Evolutionary conservation across 106 monocot genomes (phyloP).

Genomic region (Posidonia australis): DNA sequence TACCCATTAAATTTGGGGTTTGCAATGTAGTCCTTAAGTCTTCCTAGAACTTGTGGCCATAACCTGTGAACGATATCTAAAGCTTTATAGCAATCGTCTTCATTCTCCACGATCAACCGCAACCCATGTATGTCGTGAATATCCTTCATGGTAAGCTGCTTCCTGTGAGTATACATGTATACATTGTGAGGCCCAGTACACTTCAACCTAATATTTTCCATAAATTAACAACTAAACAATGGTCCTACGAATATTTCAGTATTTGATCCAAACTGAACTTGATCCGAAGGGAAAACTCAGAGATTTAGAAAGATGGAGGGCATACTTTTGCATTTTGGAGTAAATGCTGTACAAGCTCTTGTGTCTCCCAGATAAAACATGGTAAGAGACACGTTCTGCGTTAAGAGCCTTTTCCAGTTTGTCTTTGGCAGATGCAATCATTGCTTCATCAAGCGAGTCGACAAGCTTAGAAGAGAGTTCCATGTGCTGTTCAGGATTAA

Average conservation of each 20-base stretch:
- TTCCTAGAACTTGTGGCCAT: constrained; percentile 64
- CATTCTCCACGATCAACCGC: constrained; percentile 71
- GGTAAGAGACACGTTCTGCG: constrained; percentile 52
- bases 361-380: constrained; percentile 59
- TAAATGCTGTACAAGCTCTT: constrained; percentile 92
- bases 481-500: constrained; percentile 54
- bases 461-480: constrained; percentile 58
- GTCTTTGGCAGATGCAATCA: constrained; percentile 51
- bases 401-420: constrained; percentile 60
- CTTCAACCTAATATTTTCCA: too few relatives aligned
- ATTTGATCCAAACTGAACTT: too few relatives aligned
- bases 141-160: constrained; percentile 73
- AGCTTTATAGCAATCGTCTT: constrained; percentile 79
- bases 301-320: neutral
- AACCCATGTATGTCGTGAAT: constrained; percentile 92
- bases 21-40: constrained; percentile 80
- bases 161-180: constrained; percentile 54
- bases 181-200: too few relatives aligned
- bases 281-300: too few relatives aligned
- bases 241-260: too few relatives aligned
- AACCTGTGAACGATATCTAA: constrained; percentile 53
- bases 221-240: too few relatives aligned
- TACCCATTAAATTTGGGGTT: constrained; percentile 90
- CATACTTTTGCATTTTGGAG: constrained; percentile 88
- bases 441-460: constrained; percentile 52